Conservation (phyloP, 2,329 filamentous ascomycete genomes). For the Emericellopsis cladophorae region DNA sequence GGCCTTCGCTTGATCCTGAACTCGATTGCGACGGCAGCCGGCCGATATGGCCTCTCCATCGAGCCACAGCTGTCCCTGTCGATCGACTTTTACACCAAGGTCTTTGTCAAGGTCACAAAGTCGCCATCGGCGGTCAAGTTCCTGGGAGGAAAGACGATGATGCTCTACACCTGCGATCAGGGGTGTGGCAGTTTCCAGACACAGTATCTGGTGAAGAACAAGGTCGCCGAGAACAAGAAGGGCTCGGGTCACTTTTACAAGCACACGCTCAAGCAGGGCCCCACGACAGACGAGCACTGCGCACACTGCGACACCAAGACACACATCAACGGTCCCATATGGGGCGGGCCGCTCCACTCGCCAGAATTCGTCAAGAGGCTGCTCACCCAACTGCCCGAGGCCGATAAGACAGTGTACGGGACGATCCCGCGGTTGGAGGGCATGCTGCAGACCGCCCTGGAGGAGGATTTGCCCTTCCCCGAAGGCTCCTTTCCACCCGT, state of each 20-base stretch:
- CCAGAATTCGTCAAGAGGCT: slow-evolving; percentile 70
- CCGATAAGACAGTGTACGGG: slow-evolving; percentile 58
- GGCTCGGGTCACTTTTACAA: slow-evolving; percentile 63
- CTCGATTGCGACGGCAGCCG: slow-evolving; percentile 66
- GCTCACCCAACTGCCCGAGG: slow-evolving; percentile 55
- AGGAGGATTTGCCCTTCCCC: slow-evolving; percentile 43
- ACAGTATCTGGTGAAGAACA: slow-evolving; percentile 64
- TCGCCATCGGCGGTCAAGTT: slow-evolving; percentile 84
- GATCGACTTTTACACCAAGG: slow-evolving; percentile 87
- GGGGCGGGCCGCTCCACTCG: slow-evolving; percentile 79
- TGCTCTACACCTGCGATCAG: slow-evolving; percentile 79
- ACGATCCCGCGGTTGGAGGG: slow-evolving; percentile 76
- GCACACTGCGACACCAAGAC: slow-evolving; percentile 77
- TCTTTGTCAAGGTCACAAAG: slow-evolving; percentile 74
- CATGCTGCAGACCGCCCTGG: slow-evolving; percentile 79
- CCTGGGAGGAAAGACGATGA: slow-evolving; percentile 79
- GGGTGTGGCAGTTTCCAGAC: slow-evolving; percentile 89
- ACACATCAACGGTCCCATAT: slow-evolving; percentile 91
- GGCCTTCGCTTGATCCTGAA: slow-evolving; percentile 80
- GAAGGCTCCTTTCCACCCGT: slow-evolving; percentile 16
- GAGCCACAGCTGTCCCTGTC: slow-evolving; percentile 87
- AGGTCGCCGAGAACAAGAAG: slow-evolving; percentile 54
- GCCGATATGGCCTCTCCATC: slow-evolving; percentile 74
- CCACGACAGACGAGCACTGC: slow-evolving; percentile 54
- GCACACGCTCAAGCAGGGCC: slow-evolving; percentile 60